Evolutionary conservation across 768 basidiomycete genomes (phyloP).

Genomic region (Mycena epipterygia): DNA sequence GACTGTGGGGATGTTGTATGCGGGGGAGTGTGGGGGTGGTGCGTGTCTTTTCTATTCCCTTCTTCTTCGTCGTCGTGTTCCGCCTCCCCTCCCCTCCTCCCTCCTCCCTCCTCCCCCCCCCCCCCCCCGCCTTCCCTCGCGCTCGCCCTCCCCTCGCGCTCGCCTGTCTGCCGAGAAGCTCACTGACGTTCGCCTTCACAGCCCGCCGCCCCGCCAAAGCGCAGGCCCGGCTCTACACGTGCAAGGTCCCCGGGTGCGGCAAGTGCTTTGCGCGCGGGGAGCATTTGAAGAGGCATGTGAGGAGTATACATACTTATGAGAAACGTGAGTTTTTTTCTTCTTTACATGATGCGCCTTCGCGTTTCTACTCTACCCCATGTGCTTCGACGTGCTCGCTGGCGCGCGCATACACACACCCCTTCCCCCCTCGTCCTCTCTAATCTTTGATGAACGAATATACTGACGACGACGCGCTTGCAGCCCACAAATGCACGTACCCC

Average conservation of each 20-base stretch:
- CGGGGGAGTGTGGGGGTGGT: conserved; percentile 3
- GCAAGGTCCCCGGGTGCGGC: conserved; percentile 78
- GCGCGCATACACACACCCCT: no score
- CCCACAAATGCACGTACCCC: conserved; percentile 71
- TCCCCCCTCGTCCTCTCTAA: no score
- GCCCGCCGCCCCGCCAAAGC: conserved; percentile 1
- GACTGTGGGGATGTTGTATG: conserved; percentile 43
- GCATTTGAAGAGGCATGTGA: conserved; percentile 86
- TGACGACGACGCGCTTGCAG: conserved; percentile 52
- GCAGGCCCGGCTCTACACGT: conserved; percentile 66
- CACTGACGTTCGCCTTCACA: no score
- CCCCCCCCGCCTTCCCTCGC: background rate
- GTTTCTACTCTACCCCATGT: no score
- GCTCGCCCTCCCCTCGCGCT: conserved; percentile 14
- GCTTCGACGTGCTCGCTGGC: no score
- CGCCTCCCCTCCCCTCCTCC: background rate
- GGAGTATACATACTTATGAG: conserved; percentile 86
- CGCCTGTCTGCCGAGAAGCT: no score
- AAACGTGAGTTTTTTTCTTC: conserved; percentile 71
- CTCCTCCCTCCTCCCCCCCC: background rate
- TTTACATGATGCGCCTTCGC: conserved; percentile 10
- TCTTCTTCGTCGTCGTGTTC: no score
- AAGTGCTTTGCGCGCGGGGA: conserved; percentile 86
- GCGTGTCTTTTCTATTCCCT: background rate
- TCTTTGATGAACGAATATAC: background rate